Evolutionary conservation across 257 asterid genomes (phyloP), one percentile per base, ranked within the genome.

Genomic region (Paulownia fortunei): DNA sequence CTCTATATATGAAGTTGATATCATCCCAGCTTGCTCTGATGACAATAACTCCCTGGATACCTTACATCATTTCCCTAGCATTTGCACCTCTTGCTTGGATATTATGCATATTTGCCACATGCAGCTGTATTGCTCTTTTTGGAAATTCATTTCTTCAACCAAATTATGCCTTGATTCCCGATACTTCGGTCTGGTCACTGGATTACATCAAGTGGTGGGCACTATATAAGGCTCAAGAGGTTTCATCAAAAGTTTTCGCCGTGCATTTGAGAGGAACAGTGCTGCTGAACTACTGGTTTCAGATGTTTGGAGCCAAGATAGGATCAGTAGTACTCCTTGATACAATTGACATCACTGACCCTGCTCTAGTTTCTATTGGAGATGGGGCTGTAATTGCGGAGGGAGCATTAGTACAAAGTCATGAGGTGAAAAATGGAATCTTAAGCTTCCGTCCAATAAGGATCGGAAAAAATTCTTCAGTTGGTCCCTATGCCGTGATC

Each of bases 121-220:
- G 94, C 80, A 63, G 72, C 47, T 83, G 84, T 61, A 86, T 91
- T 8, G 86, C 93, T 4, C 23, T 88, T n/a, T 82, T 93, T 5
- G 98, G 98, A 23, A 88, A 81, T 36, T 86, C 94, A 41, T 86
- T 91, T 69, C 92, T 93, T 54, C 97, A 91, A 69, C 96, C 93
- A 63, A 93, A 93, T 47, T 93, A 89, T 32, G 82, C 85, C 7
- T 47, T 91, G 77, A 76, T 47, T n/a, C 92, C 96, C 23, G 84
- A 77, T 32, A 70, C 78, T 60, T 86, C 96, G 15, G 73, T 90
- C 26, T 90, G 92, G 91, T 89, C 97, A 12, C 9, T 79, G 16
- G 92, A 86, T 70, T 92, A 82, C 52, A 80, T 89, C 56, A 92
- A 89, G 77, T 92, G 97, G 97, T 92, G 96, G 97, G 85, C 96